Base-by-base conservation (phyloP, 78 protist genomes). In the Ministeria vibrans region DNA sequence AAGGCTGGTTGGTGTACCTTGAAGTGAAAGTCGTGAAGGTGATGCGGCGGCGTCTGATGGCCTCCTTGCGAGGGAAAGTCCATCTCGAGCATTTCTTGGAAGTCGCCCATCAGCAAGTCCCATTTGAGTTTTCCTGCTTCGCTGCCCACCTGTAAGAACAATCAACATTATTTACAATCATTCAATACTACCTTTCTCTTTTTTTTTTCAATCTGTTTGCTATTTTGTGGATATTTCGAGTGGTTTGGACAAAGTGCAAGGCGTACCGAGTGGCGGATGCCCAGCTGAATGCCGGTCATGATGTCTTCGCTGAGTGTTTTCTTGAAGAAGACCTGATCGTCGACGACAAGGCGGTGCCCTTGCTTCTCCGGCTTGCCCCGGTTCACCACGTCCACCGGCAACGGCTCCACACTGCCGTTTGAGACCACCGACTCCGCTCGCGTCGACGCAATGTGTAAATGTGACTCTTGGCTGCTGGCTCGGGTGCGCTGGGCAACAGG, bases 1-100 rank as follows among this genome's bases (percentile, higher is more conserved):
- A n/a, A n/a, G n/a, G n/a, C n/a, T n/a, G n/a, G n/a, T n/a, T n/a
- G n/a, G n/a, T n/a, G n/a, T n/a, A n/a, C n/a, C n/a, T 75, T 84
- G 66, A 89, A 89, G 15, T 30, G 63, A 68, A 89, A 89, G 15
- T 73, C 1, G 44, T 46, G 7, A 7, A 11, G 1, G 7, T 3
- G 2, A 41, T 79, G 83, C 30, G 68, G 42, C 4, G 83, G 83
- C 34, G 83, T 79, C n/a, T 4, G 4, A 9, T n/a, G n/a, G 53
- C 61, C 25, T 2, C 83, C 83, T 64, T 34, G 77, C 5, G 55
- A 30, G 0, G 75, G 82, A 36, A 53, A 78, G 71, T 64, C 32
- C 38, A 64, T 36, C 28, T 2, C 22, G 25, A 42, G 53, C 2
- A 30, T 23, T 32, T 78, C 82, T 3, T 30, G 44, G 36, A 78